Conservation (phyloP, 768 basidiomycete species). For the Saitozyma sp. region DNA sequence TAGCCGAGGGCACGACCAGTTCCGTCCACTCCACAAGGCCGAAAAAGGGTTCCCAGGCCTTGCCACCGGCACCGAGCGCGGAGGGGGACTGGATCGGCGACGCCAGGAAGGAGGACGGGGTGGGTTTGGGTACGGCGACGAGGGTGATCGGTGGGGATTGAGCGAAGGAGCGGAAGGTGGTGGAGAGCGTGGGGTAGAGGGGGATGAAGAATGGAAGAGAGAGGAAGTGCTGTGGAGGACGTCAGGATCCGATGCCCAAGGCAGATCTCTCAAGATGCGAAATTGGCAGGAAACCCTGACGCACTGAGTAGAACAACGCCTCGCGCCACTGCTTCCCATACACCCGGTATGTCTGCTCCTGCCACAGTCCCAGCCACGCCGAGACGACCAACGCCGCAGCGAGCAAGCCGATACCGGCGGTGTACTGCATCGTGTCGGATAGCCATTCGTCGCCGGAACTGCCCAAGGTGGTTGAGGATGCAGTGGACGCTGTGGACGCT, state of each 20-base stretch:
- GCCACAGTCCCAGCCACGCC: conserved; percentile 68
- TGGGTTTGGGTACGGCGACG: conserved; percentile 17
- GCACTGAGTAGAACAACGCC: conserved; percentile 78
- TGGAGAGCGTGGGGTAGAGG: conserved; percentile 62
- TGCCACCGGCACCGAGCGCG: too few species aligned
- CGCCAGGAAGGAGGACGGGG: too few species aligned
- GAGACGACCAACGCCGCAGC: conserved; percentile 66
- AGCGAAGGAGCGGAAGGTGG: conserved; percentile 62
- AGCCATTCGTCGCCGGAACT: conserved; percentile 5
- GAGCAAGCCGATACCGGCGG: conserved; percentile 70
- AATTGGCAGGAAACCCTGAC: conserved; percentile 20
- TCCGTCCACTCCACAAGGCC: too few species aligned
- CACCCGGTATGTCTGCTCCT: conserved; percentile 70
- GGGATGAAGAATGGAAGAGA: conserved; percentile 72
- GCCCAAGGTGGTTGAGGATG: not conserved
- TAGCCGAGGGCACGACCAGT: conserved; percentile 55
- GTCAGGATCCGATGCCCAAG: not conserved
- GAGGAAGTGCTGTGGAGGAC: conserved; percentile 64
- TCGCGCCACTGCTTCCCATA: conserved; percentile 81
- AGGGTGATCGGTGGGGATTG: conserved; percentile 54
- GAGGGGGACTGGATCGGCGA: too few species aligned
- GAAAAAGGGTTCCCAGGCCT: too few species aligned
- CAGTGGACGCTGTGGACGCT: not conserved
- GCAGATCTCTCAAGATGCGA: not conserved
- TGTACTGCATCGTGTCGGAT: conserved; percentile 54